Evolutionary conservation across 116 monocot genomes (phyloP).

Genomic region (Thalassia testudinum): DNA sequence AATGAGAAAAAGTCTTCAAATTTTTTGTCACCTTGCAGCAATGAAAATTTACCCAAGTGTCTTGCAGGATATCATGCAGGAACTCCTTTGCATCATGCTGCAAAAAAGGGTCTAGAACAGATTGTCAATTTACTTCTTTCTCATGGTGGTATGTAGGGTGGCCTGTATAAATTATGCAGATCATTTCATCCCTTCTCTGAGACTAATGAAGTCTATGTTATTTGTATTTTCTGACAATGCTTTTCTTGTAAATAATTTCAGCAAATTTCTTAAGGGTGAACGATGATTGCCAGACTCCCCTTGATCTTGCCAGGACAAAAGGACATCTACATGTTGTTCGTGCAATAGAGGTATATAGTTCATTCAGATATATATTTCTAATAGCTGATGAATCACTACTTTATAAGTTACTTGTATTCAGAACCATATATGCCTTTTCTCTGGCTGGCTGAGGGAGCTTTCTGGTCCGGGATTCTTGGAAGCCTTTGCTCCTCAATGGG

Average conservation of each 20-base stretch:
- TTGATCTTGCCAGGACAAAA: constrained; percentile 84
- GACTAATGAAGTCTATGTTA: too few species aligned
- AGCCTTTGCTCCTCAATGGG: constrained; percentile 55
- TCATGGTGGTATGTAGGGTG: constrained; percentile 33
- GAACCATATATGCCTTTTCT: constrained; percentile 58
- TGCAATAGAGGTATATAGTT: constrained; percentile 55
- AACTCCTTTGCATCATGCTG: constrained; percentile 93
- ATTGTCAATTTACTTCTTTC: constrained; percentile 69
- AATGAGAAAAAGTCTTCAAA: too few species aligned
- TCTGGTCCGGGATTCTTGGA: constrained; percentile 68
- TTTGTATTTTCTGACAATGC: neutral
- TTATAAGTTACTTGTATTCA: constrained; percentile 5
- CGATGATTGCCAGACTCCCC: constrained; percentile 80
- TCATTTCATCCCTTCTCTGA: too few species aligned
- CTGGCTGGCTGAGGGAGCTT: constrained; percentile 78
- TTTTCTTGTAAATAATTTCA: constrained; percentile 10
- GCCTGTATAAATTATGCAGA: too few species aligned
- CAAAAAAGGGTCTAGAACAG: constrained; percentile 66
- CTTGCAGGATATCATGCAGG: constrained; percentile 24
- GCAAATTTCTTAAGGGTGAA: constrained; percentile 71
- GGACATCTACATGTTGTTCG: constrained; percentile 76
- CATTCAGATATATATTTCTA: neutral
- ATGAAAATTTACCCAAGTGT: neutral
- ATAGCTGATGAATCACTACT: neutral
- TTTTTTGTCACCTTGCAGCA: too few species aligned